Base-by-base conservation (phyloP, 495 filamentous ascomycete species). In the Hypoxylon rickii region DNA sequence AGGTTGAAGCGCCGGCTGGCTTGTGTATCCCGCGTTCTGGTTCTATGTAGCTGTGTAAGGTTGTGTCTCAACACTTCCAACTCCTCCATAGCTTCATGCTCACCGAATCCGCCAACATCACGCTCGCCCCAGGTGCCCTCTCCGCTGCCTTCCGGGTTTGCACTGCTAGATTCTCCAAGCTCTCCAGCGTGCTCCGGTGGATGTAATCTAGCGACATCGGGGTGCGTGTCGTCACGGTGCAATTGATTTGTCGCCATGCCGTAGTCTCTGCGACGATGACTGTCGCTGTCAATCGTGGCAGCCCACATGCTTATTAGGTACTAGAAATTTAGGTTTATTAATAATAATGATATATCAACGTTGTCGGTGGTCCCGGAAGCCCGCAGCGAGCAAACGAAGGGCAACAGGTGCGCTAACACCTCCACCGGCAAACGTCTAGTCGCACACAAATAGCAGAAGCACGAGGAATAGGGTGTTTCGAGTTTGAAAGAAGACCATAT, bases 91-190 rank as follows among this genome's bases (percentile, higher is more conserved):
- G 89, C 88, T 43, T 75, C 68, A 12, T 73, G 73, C 45, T 83
- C 78, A 63, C 79, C 83, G 55, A 89, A 80, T 8, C 82, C 81
- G 11, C 87, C 86, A 21, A 71, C 64, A 63, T 89, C 83, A 18
- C 82, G 74, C 65, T 94, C 89, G 18, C 89, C 89, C 89, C 89
- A 94, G 15, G 83, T 86, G 36, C 87, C 87, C 20, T 83, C 78
- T 32, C 16, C 46, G 4, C 31, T 36, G 11, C 50, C 26, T 20
- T 21, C 8, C 12, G 37, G 26, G 4, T 50, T 40, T 10, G 54
- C 24, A 16, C 29, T 21, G 18, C 21, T 26, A 33, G 17, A 26
- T 4, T 13, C 18, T 21, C 18, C 43, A 3, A 8, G 16, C 1
- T 33, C 29, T 37, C 12, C 24, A 13, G 34, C 17, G 33, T 10